Evolutionary conservation across 768 basidiomycete species (phyloP).

Genomic region (Tulasnella sp.): DNA sequence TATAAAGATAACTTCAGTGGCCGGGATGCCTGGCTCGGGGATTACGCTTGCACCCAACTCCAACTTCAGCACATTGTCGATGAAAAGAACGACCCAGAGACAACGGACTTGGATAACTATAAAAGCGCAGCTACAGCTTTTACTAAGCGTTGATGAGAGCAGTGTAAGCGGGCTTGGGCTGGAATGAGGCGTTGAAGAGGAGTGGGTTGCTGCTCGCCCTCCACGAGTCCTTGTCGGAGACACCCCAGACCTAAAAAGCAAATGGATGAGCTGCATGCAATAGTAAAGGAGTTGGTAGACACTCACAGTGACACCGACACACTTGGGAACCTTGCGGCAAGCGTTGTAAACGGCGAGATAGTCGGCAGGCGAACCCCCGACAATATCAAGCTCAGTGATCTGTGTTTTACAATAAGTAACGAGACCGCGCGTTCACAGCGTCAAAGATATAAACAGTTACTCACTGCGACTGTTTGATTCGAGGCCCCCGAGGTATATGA

Average conservation of each 20-base stretch:
- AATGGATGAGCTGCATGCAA: neutral
- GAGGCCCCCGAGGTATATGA: too few species aligned
- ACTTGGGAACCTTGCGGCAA: constrained; percentile 9
- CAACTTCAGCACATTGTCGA: neutral
- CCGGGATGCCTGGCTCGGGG: neutral
- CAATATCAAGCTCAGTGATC: constrained; percentile 12
- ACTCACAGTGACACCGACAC: constrained; percentile 16
- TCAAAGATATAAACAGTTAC: neutral
- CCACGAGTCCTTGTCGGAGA: constrained; percentile 14
- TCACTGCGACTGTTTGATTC: neutral
- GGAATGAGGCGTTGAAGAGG: constrained; percentile 14
- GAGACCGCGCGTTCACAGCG: neutral
- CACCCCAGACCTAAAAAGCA: constrained; percentile 7
- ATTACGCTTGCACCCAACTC: neutral
- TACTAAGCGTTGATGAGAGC: neutral
- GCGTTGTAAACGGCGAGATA: constrained; percentile 3
- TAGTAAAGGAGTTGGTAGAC: neutral
- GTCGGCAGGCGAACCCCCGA: neutral
- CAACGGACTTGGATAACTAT: neutral
- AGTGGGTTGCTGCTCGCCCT: constrained; percentile 4
- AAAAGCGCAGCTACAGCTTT: neutral
- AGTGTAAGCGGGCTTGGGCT: constrained; percentile 11
- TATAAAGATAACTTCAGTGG: neutral
- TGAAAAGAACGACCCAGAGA: neutral
- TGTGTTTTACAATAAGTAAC: neutral